These are phyloP conservation scores for Neckera pumila DNA, from an alignment of 225 moss, liverwort and hornwort species.

Conservation along the genomic window DNA sequence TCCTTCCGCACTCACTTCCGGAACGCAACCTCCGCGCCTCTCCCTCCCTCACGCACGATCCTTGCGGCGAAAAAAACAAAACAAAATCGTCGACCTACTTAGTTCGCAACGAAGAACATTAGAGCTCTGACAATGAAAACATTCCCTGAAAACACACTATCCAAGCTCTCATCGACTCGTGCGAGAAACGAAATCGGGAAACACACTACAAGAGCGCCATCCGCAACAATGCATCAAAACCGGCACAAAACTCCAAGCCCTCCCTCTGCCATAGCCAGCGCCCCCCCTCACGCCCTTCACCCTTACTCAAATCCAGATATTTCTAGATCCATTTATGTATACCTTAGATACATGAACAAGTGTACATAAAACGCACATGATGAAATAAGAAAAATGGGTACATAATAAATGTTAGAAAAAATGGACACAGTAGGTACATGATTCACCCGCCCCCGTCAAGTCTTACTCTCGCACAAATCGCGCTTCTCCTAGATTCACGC, in stretches of 20 bases:
- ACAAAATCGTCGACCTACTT: neutral
- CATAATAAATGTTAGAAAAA: too few relatives aligned
- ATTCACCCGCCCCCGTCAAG: neutral
- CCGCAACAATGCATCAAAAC: neutral
- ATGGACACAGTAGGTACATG: neutral
- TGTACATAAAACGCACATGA: too few relatives aligned
- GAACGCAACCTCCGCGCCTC: neutral
- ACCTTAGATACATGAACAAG: too few relatives aligned
- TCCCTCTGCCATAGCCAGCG: constrained; percentile 13
- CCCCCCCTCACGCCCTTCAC: constrained; percentile 1
- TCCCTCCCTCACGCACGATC: neutral
- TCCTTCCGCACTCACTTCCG: neutral
- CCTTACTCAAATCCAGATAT: neutral
- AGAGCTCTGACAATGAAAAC: neutral
- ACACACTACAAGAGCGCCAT: neutral
- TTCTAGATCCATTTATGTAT: neutral
- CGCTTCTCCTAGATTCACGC: neutral
- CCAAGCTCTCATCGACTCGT: neutral
- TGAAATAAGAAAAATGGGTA: too few relatives aligned
- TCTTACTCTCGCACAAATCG: neutral
- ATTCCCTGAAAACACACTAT: neutral
- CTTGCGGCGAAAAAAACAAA: neutral
- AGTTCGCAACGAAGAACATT: neutral
- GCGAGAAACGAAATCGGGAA: neutral
- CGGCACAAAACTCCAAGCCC: neutral